These are phyloP conservation scores for Clonostachys chloroleuca DNA, from an alignment of 2,329 filamentous ascomycete species.

Conservation along the genomic window DNA sequence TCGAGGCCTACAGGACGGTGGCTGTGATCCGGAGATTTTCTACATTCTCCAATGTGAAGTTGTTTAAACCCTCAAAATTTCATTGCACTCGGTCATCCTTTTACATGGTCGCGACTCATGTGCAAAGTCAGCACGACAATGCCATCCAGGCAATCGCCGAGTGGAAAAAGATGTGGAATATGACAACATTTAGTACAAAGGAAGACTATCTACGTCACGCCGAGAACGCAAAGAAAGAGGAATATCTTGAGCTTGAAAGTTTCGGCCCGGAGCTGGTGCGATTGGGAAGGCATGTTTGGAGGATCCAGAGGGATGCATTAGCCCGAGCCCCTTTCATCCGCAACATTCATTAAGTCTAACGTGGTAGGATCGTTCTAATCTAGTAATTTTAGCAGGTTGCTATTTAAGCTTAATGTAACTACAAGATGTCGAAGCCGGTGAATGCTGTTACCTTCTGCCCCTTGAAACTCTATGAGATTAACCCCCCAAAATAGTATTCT, in stretches of 20 bases:
- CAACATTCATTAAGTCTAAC: no score
- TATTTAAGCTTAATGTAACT: no score
- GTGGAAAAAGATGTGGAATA: conserved; percentile 34
- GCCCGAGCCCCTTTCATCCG: conserved; percentile 16
- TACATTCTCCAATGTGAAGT: conserved; percentile 30
- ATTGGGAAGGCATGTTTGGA: conserved; percentile 25
- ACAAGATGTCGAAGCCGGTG: no score
- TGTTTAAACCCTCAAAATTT: conserved; percentile 36
- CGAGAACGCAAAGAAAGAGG: conserved; percentile 1
- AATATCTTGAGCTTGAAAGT: conserved; percentile 17
- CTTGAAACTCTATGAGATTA: no score
- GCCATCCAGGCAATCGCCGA: conserved; percentile 24
- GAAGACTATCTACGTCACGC: conserved; percentile 10
- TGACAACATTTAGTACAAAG: conserved; percentile 28
- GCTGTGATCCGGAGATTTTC: conserved; percentile 29
- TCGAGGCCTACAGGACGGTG: conserved; percentile 33
- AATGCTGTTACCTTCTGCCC: no score
- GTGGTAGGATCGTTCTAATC: no score
- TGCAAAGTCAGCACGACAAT: conserved; percentile 22
- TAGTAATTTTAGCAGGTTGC: no score
- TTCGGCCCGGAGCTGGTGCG: conserved; percentile 26
- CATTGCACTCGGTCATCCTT: conserved; percentile 43
- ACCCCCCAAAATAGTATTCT: no score
- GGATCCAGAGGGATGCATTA: conserved; percentile 23
- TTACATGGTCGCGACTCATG: conserved; percentile 42